These are phyloP conservation scores for Barbarea vulgaris DNA, from an alignment of 345 rosid species.

Conservation along the genomic window DNA sequence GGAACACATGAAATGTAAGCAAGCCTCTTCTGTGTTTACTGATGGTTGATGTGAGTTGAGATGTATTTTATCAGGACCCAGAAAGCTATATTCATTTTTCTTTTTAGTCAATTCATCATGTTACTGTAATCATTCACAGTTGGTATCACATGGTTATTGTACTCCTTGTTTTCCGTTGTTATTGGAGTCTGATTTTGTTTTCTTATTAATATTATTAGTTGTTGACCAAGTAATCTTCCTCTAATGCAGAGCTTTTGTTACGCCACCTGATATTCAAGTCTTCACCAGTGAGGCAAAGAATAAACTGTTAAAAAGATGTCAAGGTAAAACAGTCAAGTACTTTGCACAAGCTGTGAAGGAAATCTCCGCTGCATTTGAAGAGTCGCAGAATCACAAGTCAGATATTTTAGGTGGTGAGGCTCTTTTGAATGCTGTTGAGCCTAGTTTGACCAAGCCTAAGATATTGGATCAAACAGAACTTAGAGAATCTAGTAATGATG, in stretches of 20 bases:
- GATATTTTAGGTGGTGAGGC: conserved; percentile 49
- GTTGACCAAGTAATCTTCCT: conserved; percentile 34
- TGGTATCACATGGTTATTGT: too few relatives aligned
- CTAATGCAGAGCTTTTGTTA: conserved; percentile 76
- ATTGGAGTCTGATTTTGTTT: conserved; percentile 11
- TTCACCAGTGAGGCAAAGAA: conserved; percentile 79
- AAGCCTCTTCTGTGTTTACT: conserved; percentile 16
- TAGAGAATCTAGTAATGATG: conserved; percentile 44
- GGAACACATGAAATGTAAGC: conserved; percentile 96
- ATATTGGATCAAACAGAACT: conserved; percentile 42
- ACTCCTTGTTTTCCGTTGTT: conserved; percentile 12
- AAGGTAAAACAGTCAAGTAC: conserved; percentile 68
- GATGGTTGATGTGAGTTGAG: conserved; percentile 10
- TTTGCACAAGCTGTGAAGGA: conserved; percentile 88
- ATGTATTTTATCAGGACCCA: neutral
- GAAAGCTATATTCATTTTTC: neutral
- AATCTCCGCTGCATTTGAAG: conserved; percentile 77
- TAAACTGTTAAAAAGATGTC: conserved; percentile 61
- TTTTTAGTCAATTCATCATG: neutral
- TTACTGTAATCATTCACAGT: too few relatives aligned
- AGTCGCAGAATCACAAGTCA: conserved; percentile 55
- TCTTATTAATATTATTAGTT: neutral
- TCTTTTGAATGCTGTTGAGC: conserved; percentile 47
- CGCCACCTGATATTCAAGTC: conserved; percentile 75
- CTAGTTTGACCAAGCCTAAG: conserved; percentile 50